Conservation (phyloP, 2,329 filamentous ascomycete species). For the Neofusicoccum umdonicola region DNA sequence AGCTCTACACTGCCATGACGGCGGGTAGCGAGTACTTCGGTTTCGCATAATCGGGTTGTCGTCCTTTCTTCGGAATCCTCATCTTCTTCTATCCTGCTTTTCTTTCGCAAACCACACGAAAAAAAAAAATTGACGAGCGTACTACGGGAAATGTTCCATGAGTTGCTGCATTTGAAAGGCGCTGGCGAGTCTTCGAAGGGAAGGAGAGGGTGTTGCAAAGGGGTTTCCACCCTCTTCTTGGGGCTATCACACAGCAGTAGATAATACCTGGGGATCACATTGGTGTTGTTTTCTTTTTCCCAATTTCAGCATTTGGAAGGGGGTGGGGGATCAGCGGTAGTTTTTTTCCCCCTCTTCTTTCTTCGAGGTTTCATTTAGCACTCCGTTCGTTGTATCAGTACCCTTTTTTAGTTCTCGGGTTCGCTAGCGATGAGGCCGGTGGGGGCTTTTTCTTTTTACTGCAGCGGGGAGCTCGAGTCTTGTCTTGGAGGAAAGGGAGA, state of each 20-base stretch:
- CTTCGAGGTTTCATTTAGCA: not conserved
- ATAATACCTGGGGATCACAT: not conserved
- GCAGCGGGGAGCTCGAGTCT: no score
- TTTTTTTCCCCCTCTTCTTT: not conserved
- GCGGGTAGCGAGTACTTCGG: slow-evolving; percentile 96
- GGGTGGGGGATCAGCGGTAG: not conserved
- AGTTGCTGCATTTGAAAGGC: slow-evolving; percentile 6
- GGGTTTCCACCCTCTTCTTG: not conserved
- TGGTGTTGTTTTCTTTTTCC: not conserved
- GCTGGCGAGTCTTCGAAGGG: not conserved
- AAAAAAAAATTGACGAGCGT: slow-evolving; percentile 1
- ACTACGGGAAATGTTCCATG: not conserved
- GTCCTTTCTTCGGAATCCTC: not conserved
- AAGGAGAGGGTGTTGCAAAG: not conserved
- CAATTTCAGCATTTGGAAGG: not conserved
- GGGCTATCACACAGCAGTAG: not conserved
- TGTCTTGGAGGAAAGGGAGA: no score
- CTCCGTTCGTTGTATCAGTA: no score
- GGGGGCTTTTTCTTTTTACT: not conserved
- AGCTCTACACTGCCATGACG: slow-evolving; percentile 94
- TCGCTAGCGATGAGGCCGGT: not conserved
- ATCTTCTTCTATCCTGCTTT: not conserved
- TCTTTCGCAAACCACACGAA: not conserved
- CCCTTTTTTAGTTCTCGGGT: no score
- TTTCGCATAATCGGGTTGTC: slow-evolving; percentile 66